Evolutionary conservation across 75 land plant species (phyloP), one percentile per base, ranked within the genome.

Genomic region (Chamaecyparis obtusa): DNA sequence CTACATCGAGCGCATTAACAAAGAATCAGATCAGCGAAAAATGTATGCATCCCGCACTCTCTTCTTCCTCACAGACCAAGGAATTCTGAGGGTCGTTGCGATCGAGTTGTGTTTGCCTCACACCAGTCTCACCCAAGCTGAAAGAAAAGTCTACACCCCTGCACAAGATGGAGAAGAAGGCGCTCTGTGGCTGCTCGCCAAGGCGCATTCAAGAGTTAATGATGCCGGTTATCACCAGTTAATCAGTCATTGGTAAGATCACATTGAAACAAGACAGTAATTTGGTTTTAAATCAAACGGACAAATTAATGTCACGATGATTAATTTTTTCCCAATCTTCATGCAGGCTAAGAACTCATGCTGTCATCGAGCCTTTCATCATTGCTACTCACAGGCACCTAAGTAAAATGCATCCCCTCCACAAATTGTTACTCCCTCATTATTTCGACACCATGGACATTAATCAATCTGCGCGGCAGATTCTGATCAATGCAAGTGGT

Each of bases 361-460:
- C 88, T 0, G 35, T 44, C 8, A 86, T 89, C 64, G 92, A 91
- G 88, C 90, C 92, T 9, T 89, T 91, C 85, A 64, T 91, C 80
- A 89, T 91, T 3, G 90, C 92, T 1, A 91, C 92, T n/a, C 75
- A 91, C 69, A 64, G 92, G 76, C 86, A 89, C 9, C 79, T 91
- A 56, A 91, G 92, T 60, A 46, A 41, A 24, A 77, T 91, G 86
- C 90, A 91, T 67, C 92, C 92, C 16, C 37, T 91, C 49, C 79
- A 89, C 80, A 75, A 51, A 19, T 43, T 89, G 6, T 44, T 89
- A 9, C 33, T 86, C 15, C 92, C 92, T 27, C 92, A 89, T 43
- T 89, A 43, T 86, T 56, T 83, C 46, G 90, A 91, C 88, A 91
- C 92, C 72, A 91, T 91, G 92, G 64, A 89, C 69, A 91, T 91